phyloP scores from a whole-genome alignment of 768 basidiomycete species.

The Suillus decipiens region DNA sequence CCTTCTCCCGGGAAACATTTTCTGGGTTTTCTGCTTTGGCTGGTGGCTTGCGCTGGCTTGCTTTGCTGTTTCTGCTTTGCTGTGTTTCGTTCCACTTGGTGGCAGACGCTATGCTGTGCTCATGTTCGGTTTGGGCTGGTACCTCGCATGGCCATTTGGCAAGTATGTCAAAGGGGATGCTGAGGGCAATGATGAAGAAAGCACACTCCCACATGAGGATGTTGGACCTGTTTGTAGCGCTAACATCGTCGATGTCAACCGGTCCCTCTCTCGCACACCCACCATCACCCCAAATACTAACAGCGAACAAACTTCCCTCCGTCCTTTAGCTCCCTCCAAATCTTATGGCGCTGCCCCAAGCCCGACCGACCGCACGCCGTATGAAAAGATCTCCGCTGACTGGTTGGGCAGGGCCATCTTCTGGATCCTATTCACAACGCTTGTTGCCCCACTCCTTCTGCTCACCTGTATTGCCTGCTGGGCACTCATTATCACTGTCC shows the following conservation, averaged over 20 bases:
- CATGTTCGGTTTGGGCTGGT: slow-evolving; percentile 92
- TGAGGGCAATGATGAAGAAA: slow-evolving; percentile 45
- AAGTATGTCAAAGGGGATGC: slow-evolving; percentile 93
- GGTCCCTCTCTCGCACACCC: slow-evolving; percentile 43
- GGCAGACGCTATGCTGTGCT: slow-evolving; percentile 84
- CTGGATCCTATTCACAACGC: slow-evolving; percentile 72
- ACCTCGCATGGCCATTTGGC: slow-evolving; percentile 97
- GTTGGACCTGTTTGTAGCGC: slow-evolving; percentile 21
- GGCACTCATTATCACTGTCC: slow-evolving; percentile 93
- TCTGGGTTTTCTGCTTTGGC: slow-evolving; percentile 89
- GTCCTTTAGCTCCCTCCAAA: slow-evolving; percentile 43
- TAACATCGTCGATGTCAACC: slow-evolving; percentile 28
- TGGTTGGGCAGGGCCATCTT: slow-evolving; percentile 75
- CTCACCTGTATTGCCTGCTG: slow-evolving; percentile 89
- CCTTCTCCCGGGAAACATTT: slow-evolving; percentile 89
- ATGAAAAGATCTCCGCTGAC: slow-evolving; percentile 37
- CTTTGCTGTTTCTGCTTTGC: slow-evolving; percentile 62
- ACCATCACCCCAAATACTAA: slow-evolving; percentile 51
- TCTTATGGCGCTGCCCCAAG: slow-evolving; percentile 67
- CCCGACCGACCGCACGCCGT: slow-evolving; percentile 21
- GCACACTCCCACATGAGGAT: slow-evolving; percentile 36
- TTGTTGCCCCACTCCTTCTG: slow-evolving; percentile 90
- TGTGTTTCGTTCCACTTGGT: slow-evolving; percentile 77
- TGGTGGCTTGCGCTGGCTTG: slow-evolving; percentile 88
- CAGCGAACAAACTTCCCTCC: slow-evolving; percentile 39